Percentiles rank a stretch among this genome's conserved stretches.
Evolutionary conservation across 2,329 filamentous ascomycete species (phyloP).

Genomic region (Penicillium sumatraense): DNA sequence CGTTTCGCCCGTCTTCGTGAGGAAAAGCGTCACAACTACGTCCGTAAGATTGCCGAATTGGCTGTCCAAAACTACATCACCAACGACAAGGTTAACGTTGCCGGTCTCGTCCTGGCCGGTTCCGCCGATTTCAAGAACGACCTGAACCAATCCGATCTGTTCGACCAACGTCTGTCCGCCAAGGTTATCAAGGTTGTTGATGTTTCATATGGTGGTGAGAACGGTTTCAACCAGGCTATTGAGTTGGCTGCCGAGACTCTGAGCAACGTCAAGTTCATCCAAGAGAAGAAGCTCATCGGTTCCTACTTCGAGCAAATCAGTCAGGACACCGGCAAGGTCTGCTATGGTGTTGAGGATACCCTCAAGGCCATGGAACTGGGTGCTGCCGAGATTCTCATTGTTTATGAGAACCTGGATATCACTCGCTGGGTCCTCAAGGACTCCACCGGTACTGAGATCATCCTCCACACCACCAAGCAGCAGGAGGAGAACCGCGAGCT

Average conservation of each 20-base stretch:
- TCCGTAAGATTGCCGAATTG: slow-evolving; percentile 96
- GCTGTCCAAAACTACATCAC: slow-evolving; percentile 99
- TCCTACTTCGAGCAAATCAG: slow-evolving; percentile 99
- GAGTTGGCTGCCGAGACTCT: slow-evolving; percentile 93
- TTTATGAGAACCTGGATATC: slow-evolving; percentile 96
- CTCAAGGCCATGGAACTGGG: slow-evolving; percentile 95
- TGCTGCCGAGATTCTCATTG: slow-evolving; percentile 91
- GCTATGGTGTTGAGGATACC: slow-evolving; percentile 97
- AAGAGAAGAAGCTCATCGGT: slow-evolving; percentile 99
- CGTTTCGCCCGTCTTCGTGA: slow-evolving; percentile 99
- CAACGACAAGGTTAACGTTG: slow-evolving; percentile 97
- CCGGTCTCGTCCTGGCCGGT: slow-evolving; percentile 91
- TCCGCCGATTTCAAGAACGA: slow-evolving; percentile 99
- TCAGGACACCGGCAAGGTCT: slow-evolving; percentile 94
- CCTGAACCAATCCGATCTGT: slow-evolving; percentile 95
- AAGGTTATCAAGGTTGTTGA: slow-evolving; percentile 99
- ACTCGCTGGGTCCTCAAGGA: slow-evolving; percentile 89
- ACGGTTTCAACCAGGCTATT: slow-evolving; percentile 99
- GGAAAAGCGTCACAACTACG: slow-evolving; percentile 99
- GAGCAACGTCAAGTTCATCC: slow-evolving; percentile 99
- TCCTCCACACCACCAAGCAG: slow-evolving; percentile 86
- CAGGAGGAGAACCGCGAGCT: slow-evolving; percentile 79
- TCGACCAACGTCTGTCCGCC: slow-evolving; percentile 84
- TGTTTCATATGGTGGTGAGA: slow-evolving; percentile 98
- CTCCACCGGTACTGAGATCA: slow-evolving; percentile 70